Evolutionary conservation across 345 rosid genomes (phyloP), one percentile per base, ranked within the genome.

Genomic region (Lepidium sativum): DNA sequence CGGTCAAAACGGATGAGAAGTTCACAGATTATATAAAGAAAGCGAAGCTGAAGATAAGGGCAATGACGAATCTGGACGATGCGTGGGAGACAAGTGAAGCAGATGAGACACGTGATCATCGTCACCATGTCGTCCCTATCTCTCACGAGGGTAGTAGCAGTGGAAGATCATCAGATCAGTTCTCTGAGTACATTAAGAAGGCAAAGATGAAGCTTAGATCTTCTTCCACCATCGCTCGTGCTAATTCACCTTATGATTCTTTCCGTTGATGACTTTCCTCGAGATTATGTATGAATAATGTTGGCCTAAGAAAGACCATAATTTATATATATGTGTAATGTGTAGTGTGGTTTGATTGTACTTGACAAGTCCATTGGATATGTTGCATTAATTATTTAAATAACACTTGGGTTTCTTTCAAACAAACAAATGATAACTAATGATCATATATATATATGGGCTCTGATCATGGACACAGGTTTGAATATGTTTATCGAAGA

Each of bases 11-110:
- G 8, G 77, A 73, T 58, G 69, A 67, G 44, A 60, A 59, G 53
- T 73, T 73, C 73, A 67, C 41, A 18, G 73, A 73, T 2, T 73
- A 52, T 9, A 73, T 73, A 29, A 67, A 61, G 44, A 61, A 45
- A 55, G 77, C 73, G 18, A 73, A 73, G 47, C 64, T 67, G 23
- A 73, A 40, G 73, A 61, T 73, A 34, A 52, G 64, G 42, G 77
- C 77, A 39, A 60, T 53, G 69, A 67, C 75, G 57, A 63, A 63
- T 71, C 33, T 43, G 6, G 51, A 63, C 17, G 71, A 58, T 58
- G 53, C 43, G 11, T 55, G 38, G 13, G 75, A 54, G 39, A 63
- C 63, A 8, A 45, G 51, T 33, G 67, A 58, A 21, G 37, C 49
- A 23, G 77, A 60, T 15, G 12, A 54, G 41, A 70, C 49, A 51